Conservation (phyloP, 1,284 basidiomycete genomes). For the Apiotrichum sp. region DNA sequence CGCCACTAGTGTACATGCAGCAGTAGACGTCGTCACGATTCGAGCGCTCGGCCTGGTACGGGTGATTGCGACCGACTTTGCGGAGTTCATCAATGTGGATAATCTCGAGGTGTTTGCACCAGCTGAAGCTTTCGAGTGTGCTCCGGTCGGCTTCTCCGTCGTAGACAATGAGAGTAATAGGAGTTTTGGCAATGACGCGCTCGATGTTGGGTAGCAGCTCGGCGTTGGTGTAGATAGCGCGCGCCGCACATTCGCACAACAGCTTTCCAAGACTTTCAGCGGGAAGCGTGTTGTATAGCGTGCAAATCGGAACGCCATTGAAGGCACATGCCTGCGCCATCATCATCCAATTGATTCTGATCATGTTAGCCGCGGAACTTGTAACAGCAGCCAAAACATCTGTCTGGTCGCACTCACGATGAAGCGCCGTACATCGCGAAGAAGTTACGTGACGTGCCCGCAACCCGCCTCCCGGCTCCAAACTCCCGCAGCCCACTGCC, state of each 20-base stretch:
- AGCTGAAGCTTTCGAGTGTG: constrained; percentile 58
- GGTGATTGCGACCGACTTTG: constrained; percentile 55
- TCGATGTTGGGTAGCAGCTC: constrained; percentile 69
- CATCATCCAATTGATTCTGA: constrained; percentile 72
- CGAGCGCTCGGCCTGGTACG: constrained; percentile 54
- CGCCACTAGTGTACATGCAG: constrained; percentile 96
- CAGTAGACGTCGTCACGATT: constrained; percentile 64
- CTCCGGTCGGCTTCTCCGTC: constrained; percentile 63
- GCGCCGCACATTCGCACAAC: constrained; percentile 75
- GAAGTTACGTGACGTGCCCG: constrained; percentile 44
- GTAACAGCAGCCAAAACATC: neutral
- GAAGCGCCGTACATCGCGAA: constrained; percentile 91
- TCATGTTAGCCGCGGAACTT: neutral
- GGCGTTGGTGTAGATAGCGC: constrained; percentile 72
- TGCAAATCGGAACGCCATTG: constrained; percentile 76
- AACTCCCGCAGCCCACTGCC: constrained; percentile 69
- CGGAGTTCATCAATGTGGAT: constrained; percentile 65
- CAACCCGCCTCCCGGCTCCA: constrained; percentile 51
- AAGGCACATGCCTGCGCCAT: constrained; percentile 73
- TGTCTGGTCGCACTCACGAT: constrained; percentile 54
- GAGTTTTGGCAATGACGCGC: constrained; percentile 65
- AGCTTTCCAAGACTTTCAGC: constrained; percentile 80
- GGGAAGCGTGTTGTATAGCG: constrained; percentile 93
- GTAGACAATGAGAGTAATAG: constrained; percentile 75
- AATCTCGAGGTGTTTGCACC: constrained; percentile 52